phyloP scores from a whole-genome alignment of 371 early-diverging fungal species.

The Apophysomyces trapeziformis region DNA sequence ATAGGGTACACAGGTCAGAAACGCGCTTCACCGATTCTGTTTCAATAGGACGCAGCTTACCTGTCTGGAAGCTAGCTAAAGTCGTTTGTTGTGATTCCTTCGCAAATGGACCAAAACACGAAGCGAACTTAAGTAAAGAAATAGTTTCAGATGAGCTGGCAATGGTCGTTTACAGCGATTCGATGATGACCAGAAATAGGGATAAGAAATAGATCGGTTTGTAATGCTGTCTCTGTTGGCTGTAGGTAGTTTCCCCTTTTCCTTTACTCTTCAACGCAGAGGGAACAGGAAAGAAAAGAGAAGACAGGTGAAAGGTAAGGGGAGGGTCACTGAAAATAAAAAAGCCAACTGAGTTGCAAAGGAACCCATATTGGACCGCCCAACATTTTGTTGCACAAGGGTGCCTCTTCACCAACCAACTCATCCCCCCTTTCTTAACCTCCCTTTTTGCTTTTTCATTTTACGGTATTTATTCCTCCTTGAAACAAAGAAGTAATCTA shows the following conservation, averaged over 20 bases:
- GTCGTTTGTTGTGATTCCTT: slow-evolving; percentile 9
- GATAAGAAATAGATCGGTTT: neutral
- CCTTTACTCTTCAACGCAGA: neutral
- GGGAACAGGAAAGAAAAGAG: neutral
- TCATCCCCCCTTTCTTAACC: neutral
- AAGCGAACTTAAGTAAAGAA: slow-evolving; percentile 1
- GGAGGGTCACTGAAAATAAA: neutral
- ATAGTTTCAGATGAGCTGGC: slow-evolving; percentile 8
- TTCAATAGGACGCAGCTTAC: slow-evolving; percentile 1
- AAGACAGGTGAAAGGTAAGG: neutral
- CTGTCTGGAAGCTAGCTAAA: slow-evolving; percentile 3
- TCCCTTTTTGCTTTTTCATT: slow-evolving; percentile 9
- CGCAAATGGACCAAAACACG: slow-evolving; percentile 7
- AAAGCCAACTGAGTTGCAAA: slow-evolving; percentile 3
- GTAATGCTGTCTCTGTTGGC: neutral
- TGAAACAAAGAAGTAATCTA: neutral
- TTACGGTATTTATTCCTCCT: slow-evolving; percentile 2
- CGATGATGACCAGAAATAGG: neutral
- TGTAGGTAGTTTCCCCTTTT: too few relatives aligned
- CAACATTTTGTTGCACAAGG: slow-evolving; percentile 6
- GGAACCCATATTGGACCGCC: slow-evolving; percentile 12
- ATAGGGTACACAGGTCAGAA: neutral
- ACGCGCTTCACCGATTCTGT: neutral
- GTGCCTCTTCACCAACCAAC: slow-evolving; percentile 11
- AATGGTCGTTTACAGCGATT: neutral